These are phyloP conservation scores for Termitomyces sp. DNA, from an alignment of 768 basidiomycete species.

Conservation along the genomic window DNA sequence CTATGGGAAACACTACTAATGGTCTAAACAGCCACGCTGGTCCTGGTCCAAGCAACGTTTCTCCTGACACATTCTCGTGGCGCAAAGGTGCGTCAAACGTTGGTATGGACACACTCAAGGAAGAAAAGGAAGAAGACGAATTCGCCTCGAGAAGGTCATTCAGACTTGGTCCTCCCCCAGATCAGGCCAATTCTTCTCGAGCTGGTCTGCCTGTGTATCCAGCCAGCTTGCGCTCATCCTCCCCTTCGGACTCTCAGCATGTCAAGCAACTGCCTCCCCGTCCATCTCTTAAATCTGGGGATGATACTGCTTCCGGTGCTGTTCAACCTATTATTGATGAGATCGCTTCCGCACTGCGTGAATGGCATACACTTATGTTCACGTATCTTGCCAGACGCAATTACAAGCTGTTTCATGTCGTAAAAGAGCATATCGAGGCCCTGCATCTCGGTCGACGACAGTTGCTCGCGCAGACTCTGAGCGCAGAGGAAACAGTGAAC, in stretches of 20 bases:
- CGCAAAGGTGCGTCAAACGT: constrained; percentile 36
- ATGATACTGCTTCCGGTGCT: constrained; percentile 83
- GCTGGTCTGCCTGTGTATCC: constrained; percentile 71
- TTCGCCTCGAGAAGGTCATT: constrained; percentile 52
- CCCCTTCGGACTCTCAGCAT: constrained; percentile 57
- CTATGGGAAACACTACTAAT: constrained; percentile 31
- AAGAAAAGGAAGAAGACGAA: constrained; percentile 68
- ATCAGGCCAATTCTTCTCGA: constrained; percentile 68
- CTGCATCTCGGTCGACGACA: constrained; percentile 91
- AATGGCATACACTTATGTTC: constrained; percentile 93
- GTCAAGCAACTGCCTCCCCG: constrained; percentile 80
- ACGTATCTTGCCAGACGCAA: constrained; percentile 86
- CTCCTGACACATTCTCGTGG: constrained; percentile 44
- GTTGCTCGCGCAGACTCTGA: constrained; percentile 81
- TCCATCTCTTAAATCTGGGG: constrained; percentile 91
- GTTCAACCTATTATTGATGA: constrained; percentile 93
- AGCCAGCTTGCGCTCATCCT: constrained; percentile 68
- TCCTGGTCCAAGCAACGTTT: constrained; percentile 30
- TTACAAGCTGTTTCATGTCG: constrained; percentile 82
- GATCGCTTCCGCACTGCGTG: constrained; percentile 91
- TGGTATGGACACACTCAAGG: constrained; percentile 52
- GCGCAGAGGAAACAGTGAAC: constrained; percentile 77
- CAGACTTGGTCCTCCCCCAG: constrained; percentile 67
- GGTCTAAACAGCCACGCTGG: constrained; percentile 24
- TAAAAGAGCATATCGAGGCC: constrained; percentile 85